phyloP scores from a whole-genome alignment of 805 yeast species.

The Myxozyma neglecta region DNA sequence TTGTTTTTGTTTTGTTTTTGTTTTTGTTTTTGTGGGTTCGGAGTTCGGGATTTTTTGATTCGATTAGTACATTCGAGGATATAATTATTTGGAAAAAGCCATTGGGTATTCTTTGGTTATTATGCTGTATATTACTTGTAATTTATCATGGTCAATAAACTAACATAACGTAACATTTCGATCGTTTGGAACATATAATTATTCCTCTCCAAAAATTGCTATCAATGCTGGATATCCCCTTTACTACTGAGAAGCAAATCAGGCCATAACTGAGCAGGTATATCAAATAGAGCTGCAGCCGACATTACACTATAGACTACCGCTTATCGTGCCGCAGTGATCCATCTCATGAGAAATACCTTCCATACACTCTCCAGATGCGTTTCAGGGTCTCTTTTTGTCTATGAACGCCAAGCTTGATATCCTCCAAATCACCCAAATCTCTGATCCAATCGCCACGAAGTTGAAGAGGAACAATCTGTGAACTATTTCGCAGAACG shows the following conservation, averaged over 20 bases:
- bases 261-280: no score
- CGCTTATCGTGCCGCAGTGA: background rate
- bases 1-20: no score
- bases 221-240: no score
- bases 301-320: background rate
- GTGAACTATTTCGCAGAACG: slow-evolving; percentile 54
- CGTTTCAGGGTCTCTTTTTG: slow-evolving; percentile 50
- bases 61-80: background rate
- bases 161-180: no score
- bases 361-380: slow-evolving; percentile 29
- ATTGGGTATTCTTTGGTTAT: background rate
- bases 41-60: background rate
- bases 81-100: no score
- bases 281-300: background rate
- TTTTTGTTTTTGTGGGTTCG: background rate
- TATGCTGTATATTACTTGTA: background rate
- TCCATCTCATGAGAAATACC: slow-evolving; percentile 1
- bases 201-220: no score
- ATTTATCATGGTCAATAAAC: background rate
- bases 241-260: no score
- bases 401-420: slow-evolving; percentile 41
- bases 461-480: slow-evolving; percentile 50
- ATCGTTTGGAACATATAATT: no score
- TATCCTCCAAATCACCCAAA: slow-evolving; percentile 56
- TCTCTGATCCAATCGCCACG: slow-evolving; percentile 61